Base-by-base conservation (phyloP, 345 rosid genomes). In the Aquilaria malaccensis region DNA sequence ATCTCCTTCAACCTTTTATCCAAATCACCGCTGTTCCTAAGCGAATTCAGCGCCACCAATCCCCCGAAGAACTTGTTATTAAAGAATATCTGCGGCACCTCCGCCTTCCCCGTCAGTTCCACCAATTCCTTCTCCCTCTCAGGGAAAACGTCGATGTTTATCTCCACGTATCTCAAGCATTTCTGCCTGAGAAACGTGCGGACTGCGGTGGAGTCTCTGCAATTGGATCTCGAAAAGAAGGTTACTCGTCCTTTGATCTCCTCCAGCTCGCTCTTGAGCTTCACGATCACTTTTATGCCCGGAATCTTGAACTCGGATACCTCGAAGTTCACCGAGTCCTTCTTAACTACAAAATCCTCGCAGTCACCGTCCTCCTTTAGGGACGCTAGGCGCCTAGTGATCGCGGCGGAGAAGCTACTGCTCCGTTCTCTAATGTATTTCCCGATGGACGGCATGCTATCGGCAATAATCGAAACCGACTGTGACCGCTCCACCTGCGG, bases 81-180 rank as follows among this genome's bases (percentile, higher is more conserved):
- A 67, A 88, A 88, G 76, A 94, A 94, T 10, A 94, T 77, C 85
- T 82, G 84, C 56, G 99, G 99, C 14, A 90, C 99, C 55, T 81
- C 84, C 2, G 74, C 52, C 10, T 29, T 76, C 52, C 95, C 96
- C 1, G 93, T 77, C 69, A 90, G 70, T 15, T 80, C 80, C 0
- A 82, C 29, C 67, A 90, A 66, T 73, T 94, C 99, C 33, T 73
- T 79, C 55, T 71, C 90, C 43, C 96, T 68, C 33, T 60, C 59
- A 1, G 84, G 79, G 48, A 70, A 94, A 3, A 94, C 97, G 58
- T 90, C 96, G 70, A 94, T 66, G 79, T 90, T 94, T 59, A 94
- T 84, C 70, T 94, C 97, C 3, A 85, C 80, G 77, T 79, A 90
- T 55, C 67, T 68, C 41, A 90, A 67, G 7, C 88, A 82, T 64